Percentiles rank a stretch among this genome's conserved stretches.
phyloP scores from a whole-genome alignment of 2,329 filamentous ascomycete species.

The Trichophyton equinum region DNA sequence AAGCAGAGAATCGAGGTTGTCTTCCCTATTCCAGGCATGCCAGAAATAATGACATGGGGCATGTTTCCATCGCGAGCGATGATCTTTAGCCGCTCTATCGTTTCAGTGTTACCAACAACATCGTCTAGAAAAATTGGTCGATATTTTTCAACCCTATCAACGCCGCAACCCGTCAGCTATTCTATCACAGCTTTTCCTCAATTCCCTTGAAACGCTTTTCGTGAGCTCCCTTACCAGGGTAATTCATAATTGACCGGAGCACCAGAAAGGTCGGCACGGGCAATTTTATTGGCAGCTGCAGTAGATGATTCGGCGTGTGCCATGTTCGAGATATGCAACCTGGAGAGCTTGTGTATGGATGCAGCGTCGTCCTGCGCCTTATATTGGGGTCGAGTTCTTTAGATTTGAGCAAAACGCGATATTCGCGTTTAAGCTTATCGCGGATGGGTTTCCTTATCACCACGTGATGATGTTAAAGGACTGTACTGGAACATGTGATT shows the following conservation, averaged over 20 bases:
- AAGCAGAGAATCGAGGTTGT: slow-evolving; percentile 91
- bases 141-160: slow-evolving; percentile 88
- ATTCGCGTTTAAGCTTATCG: not conserved
- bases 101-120: slow-evolving; percentile 95
- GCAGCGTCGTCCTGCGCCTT: not conserved
- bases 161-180: not conserved
- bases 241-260: slow-evolving; percentile 36
- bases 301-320: slow-evolving; percentile 37
- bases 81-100: slow-evolving; percentile 92
- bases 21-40: slow-evolving; percentile 98
- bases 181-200: not conserved
- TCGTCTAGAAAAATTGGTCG: slow-evolving; percentile 89
- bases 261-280: slow-evolving; percentile 29
- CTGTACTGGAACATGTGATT: too few species aligned
- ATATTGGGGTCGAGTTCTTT: not conserved
- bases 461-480: not conserved
- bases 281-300: slow-evolving; percentile 30
- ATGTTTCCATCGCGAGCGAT: slow-evolving; percentile 98
- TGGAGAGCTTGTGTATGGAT: not conserved
- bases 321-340: slow-evolving; percentile 19
- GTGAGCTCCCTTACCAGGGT: slow-evolving; percentile 33
- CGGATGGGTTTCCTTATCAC: not conserved
- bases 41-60: slow-evolving; percentile 98
- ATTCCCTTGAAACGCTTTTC: not conserved
- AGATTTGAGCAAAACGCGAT: not conserved